Evolutionary conservation across 1,284 basidiomycete genomes (phyloP).

Genomic region (Malassezia dermatis): DNA sequence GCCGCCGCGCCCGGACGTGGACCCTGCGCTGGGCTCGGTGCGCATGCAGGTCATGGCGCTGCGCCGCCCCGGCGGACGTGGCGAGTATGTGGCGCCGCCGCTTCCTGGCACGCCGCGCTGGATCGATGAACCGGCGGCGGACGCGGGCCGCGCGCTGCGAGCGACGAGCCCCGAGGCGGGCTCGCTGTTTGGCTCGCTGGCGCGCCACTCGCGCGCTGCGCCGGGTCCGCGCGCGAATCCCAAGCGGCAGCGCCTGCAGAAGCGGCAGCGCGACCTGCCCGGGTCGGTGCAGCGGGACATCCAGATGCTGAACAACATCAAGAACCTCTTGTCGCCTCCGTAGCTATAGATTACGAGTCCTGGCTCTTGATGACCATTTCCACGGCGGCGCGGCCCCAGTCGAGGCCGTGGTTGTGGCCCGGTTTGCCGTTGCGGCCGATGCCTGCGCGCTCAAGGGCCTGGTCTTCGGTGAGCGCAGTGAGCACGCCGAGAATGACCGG

Average conservation of each 20-base stretch:
- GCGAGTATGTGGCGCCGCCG: background rate
- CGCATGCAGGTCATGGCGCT: slow-evolving; percentile 17
- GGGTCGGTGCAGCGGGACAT: slow-evolving; percentile 9
- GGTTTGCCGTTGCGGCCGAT: slow-evolving; percentile 57
- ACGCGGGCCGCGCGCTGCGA: background rate
- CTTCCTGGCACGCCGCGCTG: slow-evolving; percentile 11
- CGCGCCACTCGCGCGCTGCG: slow-evolving; percentile 4
- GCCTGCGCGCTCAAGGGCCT: slow-evolving; percentile 84
- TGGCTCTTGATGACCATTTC: slow-evolving; percentile 53
- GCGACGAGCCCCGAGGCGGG: slow-evolving; percentile 5
- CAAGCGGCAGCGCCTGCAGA: slow-evolving; percentile 12
- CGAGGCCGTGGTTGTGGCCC: slow-evolving; percentile 87
- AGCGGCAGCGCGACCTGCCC: slow-evolving; percentile 8
- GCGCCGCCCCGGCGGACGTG: background rate
- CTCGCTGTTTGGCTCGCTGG: slow-evolving; percentile 14
- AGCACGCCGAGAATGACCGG: slow-evolving; percentile 95
- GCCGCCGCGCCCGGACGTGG: slow-evolving; percentile 1
- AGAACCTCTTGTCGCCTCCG: slow-evolving; percentile 14
- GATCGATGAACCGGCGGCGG: slow-evolving; percentile 6
- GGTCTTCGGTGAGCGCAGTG: slow-evolving; percentile 83
- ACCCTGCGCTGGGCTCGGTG: slow-evolving; percentile 13
- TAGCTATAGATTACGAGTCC: slow-evolving; percentile 1
- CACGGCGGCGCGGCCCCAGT: slow-evolving; percentile 89
- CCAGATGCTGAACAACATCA: slow-evolving; percentile 19
- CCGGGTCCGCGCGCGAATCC: background rate